Percentiles rank a stretch among this genome's conserved stretches.
These are phyloP conservation scores for Ustilago sp. DNA, from an alignment of 1,284 basidiomycete species.

Conservation along the genomic window DNA sequence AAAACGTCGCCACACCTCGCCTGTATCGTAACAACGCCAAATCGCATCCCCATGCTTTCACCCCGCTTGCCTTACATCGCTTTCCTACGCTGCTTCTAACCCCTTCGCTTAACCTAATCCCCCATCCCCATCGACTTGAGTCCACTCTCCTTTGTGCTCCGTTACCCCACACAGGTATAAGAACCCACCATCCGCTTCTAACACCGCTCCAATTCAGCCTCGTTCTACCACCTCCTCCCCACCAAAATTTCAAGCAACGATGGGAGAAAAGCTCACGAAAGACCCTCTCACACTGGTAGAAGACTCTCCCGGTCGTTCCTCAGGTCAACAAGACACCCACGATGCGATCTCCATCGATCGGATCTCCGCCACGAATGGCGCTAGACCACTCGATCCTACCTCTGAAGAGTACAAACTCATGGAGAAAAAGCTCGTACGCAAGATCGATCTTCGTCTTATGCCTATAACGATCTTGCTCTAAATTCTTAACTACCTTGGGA, in stretches of 20 bases:
- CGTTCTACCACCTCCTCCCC: not conserved
- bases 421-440: slow-evolving; percentile 48
- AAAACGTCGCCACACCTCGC: too few species aligned
- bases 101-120: too few species aligned
- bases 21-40: too few species aligned
- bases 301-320: not conserved
- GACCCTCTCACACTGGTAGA: not conserved
- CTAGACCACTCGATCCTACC: slow-evolving; percentile 26
- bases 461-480: slow-evolving; percentile 34
- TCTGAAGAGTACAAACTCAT: slow-evolving; percentile 38
- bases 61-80: too few species aligned
- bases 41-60: too few species aligned
- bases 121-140: too few species aligned
- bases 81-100: too few species aligned
- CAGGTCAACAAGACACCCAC: slow-evolving; percentile 17
- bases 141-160: too few species aligned
- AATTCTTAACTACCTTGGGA: slow-evolving; percentile 27
- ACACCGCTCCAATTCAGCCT: not conserved
- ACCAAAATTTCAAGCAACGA: not conserved
- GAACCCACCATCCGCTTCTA: not conserved
- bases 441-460: slow-evolving; percentile 48
- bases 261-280: slow-evolving; percentile 23
- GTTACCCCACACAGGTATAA: not conserved
- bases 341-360: slow-evolving; percentile 30
- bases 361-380: slow-evolving; percentile 6